Base-by-base conservation (phyloP, 2,329 filamentous ascomycete genomes). In the Botrytis galanthina region DNA sequence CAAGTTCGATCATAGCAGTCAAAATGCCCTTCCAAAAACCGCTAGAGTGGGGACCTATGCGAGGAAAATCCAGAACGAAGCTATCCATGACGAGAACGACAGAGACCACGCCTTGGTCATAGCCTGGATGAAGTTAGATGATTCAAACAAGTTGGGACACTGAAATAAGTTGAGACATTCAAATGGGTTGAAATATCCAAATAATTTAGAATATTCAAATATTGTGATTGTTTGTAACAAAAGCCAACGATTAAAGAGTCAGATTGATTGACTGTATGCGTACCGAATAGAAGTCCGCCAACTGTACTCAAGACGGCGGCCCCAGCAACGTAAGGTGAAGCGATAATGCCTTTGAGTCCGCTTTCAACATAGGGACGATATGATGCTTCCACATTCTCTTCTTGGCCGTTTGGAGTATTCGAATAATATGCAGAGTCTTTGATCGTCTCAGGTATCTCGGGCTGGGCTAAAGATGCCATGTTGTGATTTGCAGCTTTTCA, bases 21-120 rank as follows among this genome's bases (percentile, higher is more conserved):
- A 73, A 37, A 10, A 73, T n/a, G 9, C 71, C 66, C 44, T 73
- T 73, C 71, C 42, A 61, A 44, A 73, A 73, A 18, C 54, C 64
- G n/a, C 57, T 70, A 20, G 71, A 73, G n/a, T 73, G 35, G 9
- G 66, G 66, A 4, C 66, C 66, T 35, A 73, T 37, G 18, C 59
- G 71, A 54, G 83, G 84, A 46, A 82, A 81, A 20, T 79, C 76
- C 57, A 81, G 79, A 7, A 78, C 80, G 74, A 86, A 85, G 59
- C 83, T 83, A 66, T 84, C 80, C 80, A 84, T 84, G 10, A 82
- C 83, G 61, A 85, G 81, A 61, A 86, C 82, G 59, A 83, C 83
- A 0, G 83, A 84, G 67, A 85, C 82, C 48, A 86, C 83, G 44
- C 83, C 84, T 5, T 83, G 84, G 71, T 86, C 84, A 78, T 85